Conservation (phyloP, 2,329 filamentous ascomycete species). For the Fusarium udum region DNA sequence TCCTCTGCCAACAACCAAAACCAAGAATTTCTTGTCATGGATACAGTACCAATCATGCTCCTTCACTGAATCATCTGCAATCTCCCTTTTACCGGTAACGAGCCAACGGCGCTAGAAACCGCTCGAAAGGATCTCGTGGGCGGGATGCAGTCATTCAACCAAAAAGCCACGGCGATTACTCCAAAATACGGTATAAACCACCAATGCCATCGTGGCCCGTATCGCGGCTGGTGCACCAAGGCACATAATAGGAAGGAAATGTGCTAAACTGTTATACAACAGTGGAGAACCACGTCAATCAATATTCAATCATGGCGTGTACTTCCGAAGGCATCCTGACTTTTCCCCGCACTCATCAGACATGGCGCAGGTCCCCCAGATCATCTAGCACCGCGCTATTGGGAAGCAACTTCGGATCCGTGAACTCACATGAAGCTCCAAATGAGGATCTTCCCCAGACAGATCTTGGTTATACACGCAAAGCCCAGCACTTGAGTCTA, state of each 20-base stretch:
- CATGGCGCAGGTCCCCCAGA: slow-evolving; percentile 26
- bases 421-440: slow-evolving; percentile 28
- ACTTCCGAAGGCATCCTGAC: slow-evolving; percentile 20
- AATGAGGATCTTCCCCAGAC: slow-evolving; percentile 24
- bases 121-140: slow-evolving; percentile 43
- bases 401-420: slow-evolving; percentile 38
- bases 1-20: slow-evolving; percentile 8
- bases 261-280: neutral
- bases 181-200: slow-evolving; percentile 26
- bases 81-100: slow-evolving; percentile 41
- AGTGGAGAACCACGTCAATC: slow-evolving; percentile 14
- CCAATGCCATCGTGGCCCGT: slow-evolving; percentile 1
- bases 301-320: slow-evolving; percentile 1
- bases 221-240: neutral
- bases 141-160: neutral
- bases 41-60: neutral
- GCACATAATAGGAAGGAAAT: neutral
- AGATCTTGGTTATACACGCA: slow-evolving; percentile 16
- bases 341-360: slow-evolving; percentile 31
- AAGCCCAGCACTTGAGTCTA: slow-evolving; percentile 13
- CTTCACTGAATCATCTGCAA: slow-evolving; percentile 23
- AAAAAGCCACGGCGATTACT: slow-evolving; percentile 1
- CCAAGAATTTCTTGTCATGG: slow-evolving; percentile 10
- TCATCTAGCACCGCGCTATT: slow-evolving; percentile 32
- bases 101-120: slow-evolving; percentile 37